Conservation (phyloP, 2,329 filamentous ascomycete genomes). For the Cladosporium sp. region DNA sequence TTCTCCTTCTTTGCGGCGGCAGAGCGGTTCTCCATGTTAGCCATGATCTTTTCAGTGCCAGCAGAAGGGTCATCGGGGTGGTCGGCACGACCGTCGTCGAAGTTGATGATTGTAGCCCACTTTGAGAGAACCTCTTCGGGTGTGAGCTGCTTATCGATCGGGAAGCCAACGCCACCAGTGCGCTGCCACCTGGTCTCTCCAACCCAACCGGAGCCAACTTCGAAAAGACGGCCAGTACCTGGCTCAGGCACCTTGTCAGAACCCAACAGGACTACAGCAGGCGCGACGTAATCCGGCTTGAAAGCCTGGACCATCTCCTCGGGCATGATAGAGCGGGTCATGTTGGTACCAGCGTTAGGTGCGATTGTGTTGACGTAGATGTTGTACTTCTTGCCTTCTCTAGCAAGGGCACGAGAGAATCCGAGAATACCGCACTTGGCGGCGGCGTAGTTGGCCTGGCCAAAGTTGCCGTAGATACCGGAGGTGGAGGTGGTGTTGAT, state of each 20-base stretch:
- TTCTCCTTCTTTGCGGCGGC: slow-evolving; percentile 37
- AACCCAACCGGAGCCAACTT: slow-evolving; percentile 92
- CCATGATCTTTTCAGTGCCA: slow-evolving; percentile 72
- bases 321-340: slow-evolving; percentile 91
- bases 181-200: slow-evolving; percentile 93
- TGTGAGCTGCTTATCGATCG: slow-evolving; percentile 73
- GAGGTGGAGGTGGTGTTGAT: slow-evolving; percentile 96
- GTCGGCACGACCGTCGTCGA: slow-evolving; percentile 82
- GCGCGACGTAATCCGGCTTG: slow-evolving; percentile 98
- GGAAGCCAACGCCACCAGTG: slow-evolving; percentile 83
- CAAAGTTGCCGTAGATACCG: slow-evolving; percentile 98
- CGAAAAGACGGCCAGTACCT: slow-evolving; percentile 81
- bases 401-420: slow-evolving; percentile 85
- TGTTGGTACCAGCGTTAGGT: slow-evolving; percentile 90
- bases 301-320: slow-evolving; percentile 98
- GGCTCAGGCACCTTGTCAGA: slow-evolving; percentile 80
- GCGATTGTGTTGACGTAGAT: slow-evolving; percentile 98
- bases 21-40: slow-evolving; percentile 75
- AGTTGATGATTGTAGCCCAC: slow-evolving; percentile 77
- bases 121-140: slow-evolving; percentile 76
- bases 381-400: slow-evolving; percentile 95
- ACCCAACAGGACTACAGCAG: slow-evolving; percentile 80
- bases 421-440: slow-evolving; percentile 72
- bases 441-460: slow-evolving; percentile 94
- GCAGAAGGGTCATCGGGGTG: slow-evolving; percentile 76